phyloP scores from a whole-genome alignment of 2,329 filamentous ascomycete species.

The Knoxdaviesia proteae region DNA sequence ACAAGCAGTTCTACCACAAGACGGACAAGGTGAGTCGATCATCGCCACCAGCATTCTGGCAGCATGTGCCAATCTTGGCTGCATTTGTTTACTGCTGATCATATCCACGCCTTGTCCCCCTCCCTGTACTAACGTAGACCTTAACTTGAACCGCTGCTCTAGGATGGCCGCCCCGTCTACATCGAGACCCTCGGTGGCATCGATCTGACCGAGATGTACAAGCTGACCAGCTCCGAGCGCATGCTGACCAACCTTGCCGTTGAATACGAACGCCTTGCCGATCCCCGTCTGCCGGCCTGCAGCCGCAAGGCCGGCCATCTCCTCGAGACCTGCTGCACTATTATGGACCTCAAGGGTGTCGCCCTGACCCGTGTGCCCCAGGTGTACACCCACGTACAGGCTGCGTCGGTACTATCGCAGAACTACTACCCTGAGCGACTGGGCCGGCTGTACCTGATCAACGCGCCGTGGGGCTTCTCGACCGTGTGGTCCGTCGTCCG shows the following conservation, averaged over 20 bases:
- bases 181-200: constrained; percentile 92
- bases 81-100: too few relatives aligned
- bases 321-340: constrained; percentile 92
- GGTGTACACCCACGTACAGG: constrained; percentile 73
- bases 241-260: constrained; percentile 93
- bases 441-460: constrained; percentile 93
- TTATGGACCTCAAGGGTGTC: constrained; percentile 95
- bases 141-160: constrained; percentile 1
- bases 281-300: constrained; percentile 85
- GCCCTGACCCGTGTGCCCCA: constrained; percentile 60
- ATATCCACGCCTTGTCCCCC: too few relatives aligned
- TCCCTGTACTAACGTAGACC: not conserved
- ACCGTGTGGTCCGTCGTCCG: constrained; percentile 72
- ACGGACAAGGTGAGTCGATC: constrained; percentile 48
- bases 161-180: constrained; percentile 94
- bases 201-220: constrained; percentile 73
- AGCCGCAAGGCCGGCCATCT: constrained; percentile 77
- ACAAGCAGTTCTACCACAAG: constrained; percentile 98
- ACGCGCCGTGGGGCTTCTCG: constrained; percentile 89
- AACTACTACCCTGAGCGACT: constrained; percentile 98
- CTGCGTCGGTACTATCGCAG: constrained; percentile 76
- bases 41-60: not conserved
- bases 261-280: constrained; percentile 91
- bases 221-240: constrained; percentile 78
- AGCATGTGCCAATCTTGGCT: not conserved